A percentile compares a stretch with the other conserved stretches of the same genome.
Evolutionary conservation across 192 early-diverging fungal genomes (phyloP).

Genomic region (Phycomyces nitens): DNA sequence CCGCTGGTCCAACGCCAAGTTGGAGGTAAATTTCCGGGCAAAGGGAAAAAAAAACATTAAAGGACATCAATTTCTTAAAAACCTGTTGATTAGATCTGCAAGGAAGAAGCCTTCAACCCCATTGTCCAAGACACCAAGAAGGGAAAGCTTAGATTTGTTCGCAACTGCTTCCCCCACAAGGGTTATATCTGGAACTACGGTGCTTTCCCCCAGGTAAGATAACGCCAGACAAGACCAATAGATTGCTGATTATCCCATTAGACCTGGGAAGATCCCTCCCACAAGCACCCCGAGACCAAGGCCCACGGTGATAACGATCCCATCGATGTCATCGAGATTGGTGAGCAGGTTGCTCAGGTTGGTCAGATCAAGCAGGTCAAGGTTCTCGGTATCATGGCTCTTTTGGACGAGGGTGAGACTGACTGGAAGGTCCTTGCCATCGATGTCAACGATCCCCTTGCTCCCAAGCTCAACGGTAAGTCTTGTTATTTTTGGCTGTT

Average conservation of each 20-base stretch:
- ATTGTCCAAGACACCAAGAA: constrained; percentile 99
- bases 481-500: neutral
- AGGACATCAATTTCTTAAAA: neutral
- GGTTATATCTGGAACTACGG: constrained; percentile 99
- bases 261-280: constrained; percentile 98
- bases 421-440: constrained; percentile 99
- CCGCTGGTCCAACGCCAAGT: constrained; percentile 98
- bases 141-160: constrained; percentile 96
- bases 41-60: neutral
- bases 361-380: constrained; percentile 99
- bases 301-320: constrained; percentile 97
- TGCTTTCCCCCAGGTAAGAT: constrained; percentile 83
- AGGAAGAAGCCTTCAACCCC: constrained; percentile 95
- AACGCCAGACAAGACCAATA: too few relatives aligned
- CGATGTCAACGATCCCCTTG: constrained; percentile 96
- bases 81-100: constrained; percentile 94
- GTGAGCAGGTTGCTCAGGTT: constrained; percentile 84
- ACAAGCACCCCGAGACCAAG: constrained; percentile 90
- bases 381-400: constrained; percentile 96
- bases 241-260: constrained; percentile 14
- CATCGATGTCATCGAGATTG: constrained; percentile 97
- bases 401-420: constrained; percentile 98
- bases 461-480: constrained; percentile 87
- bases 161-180: constrained; percentile 99
- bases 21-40: constrained; percentile 58